Conservation (phyloP, 345 rosid species). For the Angophora floribunda region DNA sequence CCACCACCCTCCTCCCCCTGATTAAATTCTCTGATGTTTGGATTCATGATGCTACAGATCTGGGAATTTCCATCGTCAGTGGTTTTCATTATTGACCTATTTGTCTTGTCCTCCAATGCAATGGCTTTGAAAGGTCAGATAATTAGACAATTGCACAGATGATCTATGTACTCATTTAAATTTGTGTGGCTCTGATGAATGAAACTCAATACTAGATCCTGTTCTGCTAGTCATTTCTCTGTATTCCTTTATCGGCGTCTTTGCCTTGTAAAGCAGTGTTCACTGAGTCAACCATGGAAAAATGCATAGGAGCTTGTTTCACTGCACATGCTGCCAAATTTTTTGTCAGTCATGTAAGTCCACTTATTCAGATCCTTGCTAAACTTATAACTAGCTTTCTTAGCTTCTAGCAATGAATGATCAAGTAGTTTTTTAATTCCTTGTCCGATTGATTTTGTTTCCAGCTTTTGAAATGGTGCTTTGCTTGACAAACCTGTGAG, state of each 20-base stretch:
- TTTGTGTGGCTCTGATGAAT: neutral
- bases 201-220: neutral
- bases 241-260: neutral
- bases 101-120: constrained; percentile 61
- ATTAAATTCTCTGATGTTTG: neutral
- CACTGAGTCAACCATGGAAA: constrained; percentile 35
- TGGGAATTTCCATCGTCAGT: constrained; percentile 82
- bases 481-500: neutral
- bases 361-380: neutral
- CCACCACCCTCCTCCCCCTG: neutral
- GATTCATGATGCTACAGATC: constrained; percentile 28
- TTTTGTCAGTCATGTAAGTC: constrained; percentile 19
- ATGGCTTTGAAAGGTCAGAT: constrained; percentile 72
- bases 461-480: constrained; percentile 1
- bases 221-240: neutral
- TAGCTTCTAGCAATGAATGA: neutral
- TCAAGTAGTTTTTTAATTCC: neutral
- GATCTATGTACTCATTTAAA: neutral
- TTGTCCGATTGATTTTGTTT: neutral
- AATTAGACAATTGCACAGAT: neutral
- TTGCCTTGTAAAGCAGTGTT: constrained; percentile 31
- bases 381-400: neutral
- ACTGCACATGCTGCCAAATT: constrained; percentile 50
- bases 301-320: constrained; percentile 52
- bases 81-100: constrained; percentile 55